A percentile compares a stretch with the other conserved stretches of the same genome.
Evolutionary conservation across 1,284 basidiomycete species (phyloP).

Genomic region (Apiotrichum sp.): DNA sequence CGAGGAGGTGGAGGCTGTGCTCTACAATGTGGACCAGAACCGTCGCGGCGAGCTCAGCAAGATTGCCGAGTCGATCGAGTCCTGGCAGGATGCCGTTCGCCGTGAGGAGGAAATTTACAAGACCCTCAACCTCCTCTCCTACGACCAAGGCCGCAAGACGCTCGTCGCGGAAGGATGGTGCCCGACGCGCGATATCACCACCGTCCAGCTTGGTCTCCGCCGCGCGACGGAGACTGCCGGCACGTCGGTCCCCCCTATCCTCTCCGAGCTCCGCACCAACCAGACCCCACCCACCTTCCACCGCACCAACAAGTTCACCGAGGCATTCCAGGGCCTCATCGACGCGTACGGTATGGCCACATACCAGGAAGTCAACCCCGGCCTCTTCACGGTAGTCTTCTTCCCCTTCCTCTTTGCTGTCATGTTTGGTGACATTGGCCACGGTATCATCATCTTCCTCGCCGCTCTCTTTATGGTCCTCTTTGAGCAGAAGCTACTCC

Average conservation of each 20-base stretch:
- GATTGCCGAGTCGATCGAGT: slow-evolving; percentile 77
- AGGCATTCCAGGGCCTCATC: slow-evolving; percentile 96
- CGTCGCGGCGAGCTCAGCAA: slow-evolving; percentile 78
- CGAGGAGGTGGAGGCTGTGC: slow-evolving; percentile 84
- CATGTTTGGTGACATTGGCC: slow-evolving; percentile 99
- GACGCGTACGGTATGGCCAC: slow-evolving; percentile 92
- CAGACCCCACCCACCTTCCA: slow-evolving; percentile 95
- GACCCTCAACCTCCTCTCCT: slow-evolving; percentile 89
- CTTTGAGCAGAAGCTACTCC: slow-evolving; percentile 72
- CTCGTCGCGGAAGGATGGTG: slow-evolving; percentile 98
- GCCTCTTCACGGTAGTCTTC: slow-evolving; percentile 85
- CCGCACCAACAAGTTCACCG: slow-evolving; percentile 93
- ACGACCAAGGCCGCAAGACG: slow-evolving; percentile 88
- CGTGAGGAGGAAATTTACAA: slow-evolving; percentile 96
- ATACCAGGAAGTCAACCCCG: slow-evolving; percentile 97
- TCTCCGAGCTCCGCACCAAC: slow-evolving; percentile 82
- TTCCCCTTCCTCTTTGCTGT: slow-evolving; percentile 99
- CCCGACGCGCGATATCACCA: slow-evolving; percentile 80
- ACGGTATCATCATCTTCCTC: slow-evolving; percentile 76
- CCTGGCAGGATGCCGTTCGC: slow-evolving; percentile 89
- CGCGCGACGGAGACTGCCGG: slow-evolving; percentile 95
- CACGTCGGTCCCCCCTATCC: slow-evolving; percentile 82
- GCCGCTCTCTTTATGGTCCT: slow-evolving; percentile 79
- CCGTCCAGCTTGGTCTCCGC: slow-evolving; percentile 80
- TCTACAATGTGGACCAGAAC: slow-evolving; percentile 83